Conservation (phyloP, 108 stramenopile species). For the Cyclotella distinguenda region DNA sequence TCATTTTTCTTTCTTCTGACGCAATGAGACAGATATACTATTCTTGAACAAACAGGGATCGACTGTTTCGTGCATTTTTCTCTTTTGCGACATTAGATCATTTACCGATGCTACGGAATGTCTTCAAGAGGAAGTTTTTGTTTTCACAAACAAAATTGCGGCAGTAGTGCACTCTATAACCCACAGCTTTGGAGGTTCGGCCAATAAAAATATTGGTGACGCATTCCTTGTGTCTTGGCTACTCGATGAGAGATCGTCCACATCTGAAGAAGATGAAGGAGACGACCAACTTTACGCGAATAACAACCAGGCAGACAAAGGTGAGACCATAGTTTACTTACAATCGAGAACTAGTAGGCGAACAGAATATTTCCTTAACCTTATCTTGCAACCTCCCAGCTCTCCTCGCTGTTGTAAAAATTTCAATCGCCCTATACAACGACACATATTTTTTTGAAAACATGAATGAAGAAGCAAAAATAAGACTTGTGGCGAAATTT, state of each 20-base stretch:
- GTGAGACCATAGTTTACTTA: too few species aligned
- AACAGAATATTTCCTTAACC: too few species aligned
- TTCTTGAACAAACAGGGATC: slow-evolving; percentile 70
- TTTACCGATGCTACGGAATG: slow-evolving; percentile 75
- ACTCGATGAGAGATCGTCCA: slow-evolving; percentile 48
- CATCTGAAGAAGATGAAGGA: slow-evolving; percentile 22
- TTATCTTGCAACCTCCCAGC: too few species aligned
- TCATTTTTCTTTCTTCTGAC: neutral
- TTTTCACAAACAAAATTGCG: slow-evolving; percentile 93
- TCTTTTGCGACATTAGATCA: slow-evolving; percentile 94
- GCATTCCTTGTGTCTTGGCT: slow-evolving; percentile 91
- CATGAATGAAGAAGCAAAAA: slow-evolving; percentile 59
- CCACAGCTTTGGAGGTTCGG: slow-evolving; percentile 69
- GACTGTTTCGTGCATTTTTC: slow-evolving; percentile 85
- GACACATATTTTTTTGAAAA: slow-evolving; percentile 70
- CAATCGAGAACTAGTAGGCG: too few species aligned
- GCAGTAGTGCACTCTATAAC: slow-evolving; percentile 89
- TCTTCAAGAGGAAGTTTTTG: slow-evolving; percentile 88
- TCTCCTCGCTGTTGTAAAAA: slow-evolving; percentile 80
- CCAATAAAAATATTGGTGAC: slow-evolving; percentile 96
- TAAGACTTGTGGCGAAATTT: slow-evolving; percentile 59
- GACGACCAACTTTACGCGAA: slow-evolving; percentile 41
- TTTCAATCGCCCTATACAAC: slow-evolving; percentile 74
- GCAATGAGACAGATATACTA: slow-evolving; percentile 43
- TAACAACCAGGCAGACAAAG: slow-evolving; percentile 80